These are phyloP conservation scores for Singerocomus inundabilis DNA, from an alignment of 1,284 basidiomycete species.

Conservation along the genomic window DNA sequence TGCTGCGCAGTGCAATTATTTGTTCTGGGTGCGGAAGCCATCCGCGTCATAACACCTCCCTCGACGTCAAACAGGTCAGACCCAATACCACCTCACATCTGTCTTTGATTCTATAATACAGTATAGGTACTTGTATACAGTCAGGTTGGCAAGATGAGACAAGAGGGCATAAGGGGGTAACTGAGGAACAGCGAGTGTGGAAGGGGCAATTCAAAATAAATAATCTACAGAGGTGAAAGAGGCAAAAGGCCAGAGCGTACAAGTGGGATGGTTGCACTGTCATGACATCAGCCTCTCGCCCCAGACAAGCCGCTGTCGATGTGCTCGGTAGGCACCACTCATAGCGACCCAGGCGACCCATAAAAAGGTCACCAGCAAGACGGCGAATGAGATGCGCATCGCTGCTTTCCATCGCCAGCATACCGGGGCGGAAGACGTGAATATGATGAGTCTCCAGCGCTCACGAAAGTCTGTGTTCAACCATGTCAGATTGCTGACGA, in stretches of 20 bases:
- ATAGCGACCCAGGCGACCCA: conserved; percentile 62
- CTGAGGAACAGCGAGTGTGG: no score
- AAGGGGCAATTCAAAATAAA: neutral
- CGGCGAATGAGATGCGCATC: conserved; percentile 56
- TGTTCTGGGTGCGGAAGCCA: conserved; percentile 79
- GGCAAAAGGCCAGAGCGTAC: neutral
- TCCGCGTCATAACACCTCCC: conserved; percentile 9
- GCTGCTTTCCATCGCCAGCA: conserved; percentile 62
- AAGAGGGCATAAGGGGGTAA: no score
- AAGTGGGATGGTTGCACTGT: neutral
- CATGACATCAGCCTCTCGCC: conserved; percentile 71
- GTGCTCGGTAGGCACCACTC: conserved; percentile 64
- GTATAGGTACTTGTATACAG: conserved; percentile 12
- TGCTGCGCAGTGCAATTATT: conserved; percentile 72
- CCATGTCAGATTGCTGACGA: conserved; percentile 64
- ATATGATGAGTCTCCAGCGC: conserved; percentile 67
- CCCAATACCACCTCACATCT: no score
- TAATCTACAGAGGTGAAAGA: neutral
- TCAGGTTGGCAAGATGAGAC: no score
- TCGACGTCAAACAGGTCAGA: neutral
- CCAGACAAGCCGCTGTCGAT: conserved; percentile 71
- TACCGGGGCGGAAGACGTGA: conserved; percentile 66
- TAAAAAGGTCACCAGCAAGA: conserved; percentile 52
- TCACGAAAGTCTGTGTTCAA: conserved; percentile 71
- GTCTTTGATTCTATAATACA: conserved; percentile 25